Base-by-base conservation (phyloP, 345 rosid species). In the Cardiospermum halicacabum region DNA sequence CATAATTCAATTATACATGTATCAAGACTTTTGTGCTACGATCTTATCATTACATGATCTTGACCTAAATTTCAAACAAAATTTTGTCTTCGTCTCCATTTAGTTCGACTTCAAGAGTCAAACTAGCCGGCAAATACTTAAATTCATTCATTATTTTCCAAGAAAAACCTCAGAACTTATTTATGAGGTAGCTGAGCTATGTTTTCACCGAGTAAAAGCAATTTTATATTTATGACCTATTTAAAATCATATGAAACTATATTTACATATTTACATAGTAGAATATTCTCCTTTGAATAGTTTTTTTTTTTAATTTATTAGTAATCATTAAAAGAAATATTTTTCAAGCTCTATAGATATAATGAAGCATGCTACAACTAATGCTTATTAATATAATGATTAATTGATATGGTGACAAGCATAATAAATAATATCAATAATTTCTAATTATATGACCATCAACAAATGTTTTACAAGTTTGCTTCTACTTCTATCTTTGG, bases 371-470 rank as follows among this genome's bases (percentile, higher is more conserved):
- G 51, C 51, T 47, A 11, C 19, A 47, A 13, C 19, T 24, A 22
- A 39, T n/a, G n/a, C n/a, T n/a, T n/a, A n/a, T n/a, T n/a, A n/a
- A n/a, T n/a, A n/a, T n/a, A n/a, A n/a, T n/a, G n/a, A n/a, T 64
- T 27, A 51, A 65, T 65, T n/a, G 28, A 26, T 58, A 40, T 55
- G 42, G 21, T 42, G 69, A 40, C 60, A 40, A 42, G 21, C 51
- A 25, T 39, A 53, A 53, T 27, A 31, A 27, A 22, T 53, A 22
- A 32, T 53, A 53, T 16, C 13, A 24, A 53, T 25, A 8, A n/a
- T 60, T 2, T 43, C 27, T 47, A 9, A 45, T 24, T 32, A 1
- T 21, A 36, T 32, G 30, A 49, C 53, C 25, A 67, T 58, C n/a
- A 58, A 24, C 49, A 58, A 39, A 56, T 56, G 24, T 18, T n/a